Conservation (phyloP, 1,139 yeast genomes). For the Zygotorulaspora mrakii region DNA sequence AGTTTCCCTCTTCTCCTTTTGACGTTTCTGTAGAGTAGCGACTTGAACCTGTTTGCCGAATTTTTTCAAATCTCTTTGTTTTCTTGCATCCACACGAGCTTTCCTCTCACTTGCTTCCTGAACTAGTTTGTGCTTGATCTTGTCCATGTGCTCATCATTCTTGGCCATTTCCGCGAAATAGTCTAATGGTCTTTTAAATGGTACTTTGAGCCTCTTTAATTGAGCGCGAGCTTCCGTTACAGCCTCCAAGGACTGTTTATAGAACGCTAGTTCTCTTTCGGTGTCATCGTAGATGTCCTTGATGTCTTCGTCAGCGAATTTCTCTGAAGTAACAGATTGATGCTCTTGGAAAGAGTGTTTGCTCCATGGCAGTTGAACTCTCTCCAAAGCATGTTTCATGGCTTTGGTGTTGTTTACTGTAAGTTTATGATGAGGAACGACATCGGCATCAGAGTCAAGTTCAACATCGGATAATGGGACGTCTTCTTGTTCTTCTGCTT, state of each 20-base stretch:
- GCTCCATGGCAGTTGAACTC: conserved; percentile 69
- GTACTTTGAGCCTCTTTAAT: conserved; percentile 63
- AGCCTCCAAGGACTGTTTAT: conserved; percentile 89
- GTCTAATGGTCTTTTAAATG: conserved; percentile 90
- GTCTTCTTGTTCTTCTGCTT: conserved; percentile 56
- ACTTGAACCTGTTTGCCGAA: conserved; percentile 97
- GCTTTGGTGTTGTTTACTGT: conserved; percentile 75
- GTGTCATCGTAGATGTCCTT: conserved; percentile 94
- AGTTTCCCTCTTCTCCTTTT: conserved; percentile 88
- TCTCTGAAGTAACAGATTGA: conserved; percentile 63
- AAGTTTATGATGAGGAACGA: conserved; percentile 83
- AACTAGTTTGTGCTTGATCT: conserved; percentile 73
- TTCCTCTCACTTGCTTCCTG: conserved; percentile 86
- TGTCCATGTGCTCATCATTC: conserved; percentile 97
- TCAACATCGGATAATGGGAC: conserved; percentile 76
- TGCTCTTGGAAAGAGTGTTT: conserved; percentile 78
- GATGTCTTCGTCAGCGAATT: conserved; percentile 58
- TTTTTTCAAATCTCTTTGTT: conserved; percentile 92
- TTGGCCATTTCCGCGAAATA: conserved; percentile 98
- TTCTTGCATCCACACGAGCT: conserved; percentile 90
- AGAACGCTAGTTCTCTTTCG: conserved; percentile 77
- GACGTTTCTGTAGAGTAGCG: conserved; percentile 90
- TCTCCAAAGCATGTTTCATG: conserved; percentile 59
- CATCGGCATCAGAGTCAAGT: conserved; percentile 79
- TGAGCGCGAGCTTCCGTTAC: conserved; percentile 68